Evolutionary conservation across 164 flowering plant genomes (phyloP).

Genomic region (Liriodendron chinense): DNA sequence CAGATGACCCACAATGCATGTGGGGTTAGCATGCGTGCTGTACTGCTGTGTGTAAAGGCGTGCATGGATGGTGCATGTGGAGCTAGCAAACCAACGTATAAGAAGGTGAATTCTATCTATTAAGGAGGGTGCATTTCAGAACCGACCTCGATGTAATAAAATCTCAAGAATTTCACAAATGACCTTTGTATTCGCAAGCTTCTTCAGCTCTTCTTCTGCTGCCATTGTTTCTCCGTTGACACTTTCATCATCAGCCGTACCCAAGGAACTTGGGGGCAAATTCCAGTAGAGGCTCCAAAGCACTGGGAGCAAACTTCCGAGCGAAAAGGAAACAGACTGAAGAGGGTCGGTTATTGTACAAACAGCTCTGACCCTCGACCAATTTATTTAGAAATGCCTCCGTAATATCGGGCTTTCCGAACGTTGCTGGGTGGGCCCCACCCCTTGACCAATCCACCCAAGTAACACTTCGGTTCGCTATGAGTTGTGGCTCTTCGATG

Average conservation of each 20-base stretch:
- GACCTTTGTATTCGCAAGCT: neutral
- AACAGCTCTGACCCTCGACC: slow-evolving; percentile 34
- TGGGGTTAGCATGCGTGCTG: neutral
- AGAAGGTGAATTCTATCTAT: neutral
- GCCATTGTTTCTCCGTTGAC: neutral
- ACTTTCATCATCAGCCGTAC: slow-evolving; percentile 23
- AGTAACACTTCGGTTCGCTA: slow-evolving; percentile 77
- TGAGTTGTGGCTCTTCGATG: slow-evolving; percentile 44
- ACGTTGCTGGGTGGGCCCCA: slow-evolving; percentile 91
- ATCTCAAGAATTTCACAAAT: neutral
- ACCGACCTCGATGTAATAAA: neutral
- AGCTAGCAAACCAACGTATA: neutral
- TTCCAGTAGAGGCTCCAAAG: slow-evolving; percentile 57
- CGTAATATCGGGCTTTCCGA: slow-evolving; percentile 64
- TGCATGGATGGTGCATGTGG: neutral
- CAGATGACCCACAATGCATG: neutral
- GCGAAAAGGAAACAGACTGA: slow-evolving; percentile 69
- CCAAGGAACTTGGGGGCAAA: slow-evolving; percentile 50
- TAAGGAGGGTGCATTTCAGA: neutral
- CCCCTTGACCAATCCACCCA: slow-evolving; percentile 97
- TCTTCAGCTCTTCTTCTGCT: neutral
- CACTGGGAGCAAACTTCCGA: slow-evolving; percentile 80
- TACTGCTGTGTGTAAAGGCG: neutral
- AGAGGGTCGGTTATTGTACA: slow-evolving; percentile 54
- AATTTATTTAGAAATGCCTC: slow-evolving; percentile 51